phyloP scores from a whole-genome alignment of 1,139 yeast species.

The Pichia kudriavzevii region DNA sequence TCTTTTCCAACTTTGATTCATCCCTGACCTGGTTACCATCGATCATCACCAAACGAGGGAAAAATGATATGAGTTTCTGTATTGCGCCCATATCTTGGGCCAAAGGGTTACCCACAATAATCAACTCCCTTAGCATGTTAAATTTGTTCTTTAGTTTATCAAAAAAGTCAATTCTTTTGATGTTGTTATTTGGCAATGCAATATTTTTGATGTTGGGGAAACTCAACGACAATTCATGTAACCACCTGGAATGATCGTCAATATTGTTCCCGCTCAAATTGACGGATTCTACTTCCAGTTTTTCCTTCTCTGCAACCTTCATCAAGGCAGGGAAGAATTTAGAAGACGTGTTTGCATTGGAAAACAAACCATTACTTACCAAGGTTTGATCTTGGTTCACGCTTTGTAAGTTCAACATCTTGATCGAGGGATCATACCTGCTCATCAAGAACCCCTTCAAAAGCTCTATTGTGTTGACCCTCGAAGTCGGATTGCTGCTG shows the following conservation, averaged over 20 bases:
- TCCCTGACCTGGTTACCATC: slow-evolving; percentile 77
- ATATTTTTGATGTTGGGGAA: slow-evolving; percentile 73
- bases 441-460: slow-evolving; percentile 54
- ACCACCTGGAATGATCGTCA: slow-evolving; percentile 47
- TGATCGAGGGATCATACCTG: slow-evolving; percentile 58
- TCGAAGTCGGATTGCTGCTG: slow-evolving; percentile 16
- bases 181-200: slow-evolving; percentile 69
- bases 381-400: slow-evolving; percentile 63
- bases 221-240: slow-evolving; percentile 62
- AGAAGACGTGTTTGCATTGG: slow-evolving; percentile 46
- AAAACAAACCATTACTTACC: slow-evolving; percentile 57
- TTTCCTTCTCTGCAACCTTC: slow-evolving; percentile 62
- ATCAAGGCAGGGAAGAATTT: slow-evolving; percentile 89
- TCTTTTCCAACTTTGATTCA: slow-evolving; percentile 48
- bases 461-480: slow-evolving; percentile 47
- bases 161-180: slow-evolving; percentile 49
- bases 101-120: slow-evolving; percentile 74
- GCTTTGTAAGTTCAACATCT: slow-evolving; percentile 63
- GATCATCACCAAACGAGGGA: slow-evolving; percentile 71
- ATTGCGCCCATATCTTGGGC: slow-evolving; percentile 28
- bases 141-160: slow-evolving; percentile 79
- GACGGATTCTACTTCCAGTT: slow-evolving; percentile 58
- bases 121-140: slow-evolving; percentile 62
- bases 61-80: slow-evolving; percentile 56
- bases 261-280: slow-evolving; percentile 68